These are phyloP conservation scores for Populus pruinosa DNA, from an alignment of 345 rosid genomes.

Conservation along the genomic window DNA sequence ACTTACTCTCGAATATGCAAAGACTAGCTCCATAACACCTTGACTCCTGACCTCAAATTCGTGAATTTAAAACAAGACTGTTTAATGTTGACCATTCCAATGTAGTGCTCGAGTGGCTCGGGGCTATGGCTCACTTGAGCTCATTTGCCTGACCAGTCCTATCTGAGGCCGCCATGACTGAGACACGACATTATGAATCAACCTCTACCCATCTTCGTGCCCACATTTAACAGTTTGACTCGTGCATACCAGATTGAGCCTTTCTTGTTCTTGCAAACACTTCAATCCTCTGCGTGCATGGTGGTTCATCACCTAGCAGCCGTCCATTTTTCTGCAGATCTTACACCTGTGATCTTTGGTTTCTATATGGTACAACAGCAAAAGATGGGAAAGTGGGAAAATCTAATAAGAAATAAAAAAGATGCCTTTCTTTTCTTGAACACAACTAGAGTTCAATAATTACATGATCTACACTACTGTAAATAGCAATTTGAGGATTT, in stretches of 20 bases:
- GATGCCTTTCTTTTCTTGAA: not conserved
- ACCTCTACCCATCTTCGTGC: not conserved
- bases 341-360: not conserved
- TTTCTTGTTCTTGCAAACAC: too few species aligned
- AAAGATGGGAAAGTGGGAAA: not conserved
- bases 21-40: too few species aligned
- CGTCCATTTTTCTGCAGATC: not conserved
- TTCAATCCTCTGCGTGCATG: too few species aligned
- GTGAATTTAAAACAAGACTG: not conserved
- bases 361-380: not conserved
- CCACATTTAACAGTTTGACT: too few species aligned
- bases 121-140: not conserved
- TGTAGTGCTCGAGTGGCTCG: not conserved
- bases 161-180: not conserved
- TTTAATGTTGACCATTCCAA: not conserved
- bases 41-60: too few species aligned
- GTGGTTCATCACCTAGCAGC: too few species aligned
- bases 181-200: too few species aligned
- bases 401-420: too few species aligned
- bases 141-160: too few species aligned
- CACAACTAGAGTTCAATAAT: constrained; percentile 8
- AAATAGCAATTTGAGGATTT: constrained; percentile 4
- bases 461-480: constrained; percentile 15
- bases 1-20: too few species aligned
- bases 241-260: too few species aligned